Base-by-base conservation (phyloP, 371 early-diverging fungal species). In the Mucor saturninus region DNA sequence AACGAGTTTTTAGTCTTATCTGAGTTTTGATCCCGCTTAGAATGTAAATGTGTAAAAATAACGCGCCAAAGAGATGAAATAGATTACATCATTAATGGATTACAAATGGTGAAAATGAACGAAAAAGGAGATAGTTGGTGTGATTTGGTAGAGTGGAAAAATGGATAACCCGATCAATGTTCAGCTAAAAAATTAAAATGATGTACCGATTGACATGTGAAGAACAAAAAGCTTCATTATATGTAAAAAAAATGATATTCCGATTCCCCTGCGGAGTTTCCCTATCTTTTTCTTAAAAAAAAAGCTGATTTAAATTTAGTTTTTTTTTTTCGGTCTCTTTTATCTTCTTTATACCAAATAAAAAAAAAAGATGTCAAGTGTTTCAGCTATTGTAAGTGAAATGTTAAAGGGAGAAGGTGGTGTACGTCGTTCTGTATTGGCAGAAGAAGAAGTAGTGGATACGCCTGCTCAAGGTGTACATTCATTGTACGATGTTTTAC, bases 401-500 rank as follows among this genome's bases (percentile, higher is more conserved):
- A 49, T 53, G n/a, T 1, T 59, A 35, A 15, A 49, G 46, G 78
- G 80, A 42, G 77, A 81, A 60, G 83, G 84, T 26, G 81, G 71
- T 43, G 73, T 85, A 54, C 81, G 85, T 46, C 85, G 87, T 54
- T 81, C 82, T 42, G 75, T 81, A 26, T 73, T 81, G 39, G 79
- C 85, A 11, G 83, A 85, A 30, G 70, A 80, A 56, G 80, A 75
- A 48, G 77, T 90, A 42, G 68, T 85, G 63, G 68, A 67, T 65
- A 67, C 72, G 8, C 89, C 90, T 48, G 61, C 68, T 52, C 79
- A 79, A 21, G 81, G 83, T 26, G 81, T 90, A 58, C 77, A 80
- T 68, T 90, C 93, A 2, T 75, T 92, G 35, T 89, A 88, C 69
- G 92, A 92, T 58, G 76, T 91, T 6, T 29, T 92, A 30, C 79